Base-by-base conservation (phyloP, 805 yeast species). In the Candida railenensis region DNA sequence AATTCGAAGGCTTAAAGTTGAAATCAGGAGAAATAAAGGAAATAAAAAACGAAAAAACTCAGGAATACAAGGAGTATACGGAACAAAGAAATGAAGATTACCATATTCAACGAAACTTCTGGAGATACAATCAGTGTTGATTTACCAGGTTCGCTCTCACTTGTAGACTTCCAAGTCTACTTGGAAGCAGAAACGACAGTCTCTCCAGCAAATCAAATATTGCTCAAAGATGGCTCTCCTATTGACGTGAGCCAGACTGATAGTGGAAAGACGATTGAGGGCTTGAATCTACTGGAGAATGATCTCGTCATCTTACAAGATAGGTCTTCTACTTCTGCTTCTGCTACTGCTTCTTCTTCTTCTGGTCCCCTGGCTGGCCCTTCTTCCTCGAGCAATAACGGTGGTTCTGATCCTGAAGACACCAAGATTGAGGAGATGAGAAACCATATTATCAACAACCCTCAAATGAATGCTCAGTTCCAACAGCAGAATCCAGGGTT, bases 81-180 rank as follows among this genome's bases (percentile, higher is more conserved):
- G n/a, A n/a, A n/a, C n/a, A n/a, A n/a, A 15, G 9, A 9, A 3
- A 64, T 64, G 69, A 60, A 60, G 42, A 38, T 64, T 4, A 62
- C 65, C 2, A 52, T 64, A 3, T 56, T 60, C 11, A 53, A 55
- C 41, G 66, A 60, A 40, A 22, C 48, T n/a, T 53, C 48, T 25
- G 65, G 59, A 21, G 58, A 55, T 9, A 56, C 66, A 3, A 47
- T 69, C n/a, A 42, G 65, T 2, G 74, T 87, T 1, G 96, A 89
- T 44, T 76, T 89, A 3, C 77, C 88, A 3, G 78, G 69, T 1
- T 85, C 83, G 12, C 76, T 89, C 71, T 61, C 81, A 0, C 60
- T 89, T 8, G 71, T 62, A 12, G 96, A 90, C 60, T 76, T 91
- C 53, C 74, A 79, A 48, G 95, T 92, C 0, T 81, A 85, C 52